Conservation (phyloP, 2,329 filamentous ascomycete genomes). For the Scedosporium apiospermum region DNA sequence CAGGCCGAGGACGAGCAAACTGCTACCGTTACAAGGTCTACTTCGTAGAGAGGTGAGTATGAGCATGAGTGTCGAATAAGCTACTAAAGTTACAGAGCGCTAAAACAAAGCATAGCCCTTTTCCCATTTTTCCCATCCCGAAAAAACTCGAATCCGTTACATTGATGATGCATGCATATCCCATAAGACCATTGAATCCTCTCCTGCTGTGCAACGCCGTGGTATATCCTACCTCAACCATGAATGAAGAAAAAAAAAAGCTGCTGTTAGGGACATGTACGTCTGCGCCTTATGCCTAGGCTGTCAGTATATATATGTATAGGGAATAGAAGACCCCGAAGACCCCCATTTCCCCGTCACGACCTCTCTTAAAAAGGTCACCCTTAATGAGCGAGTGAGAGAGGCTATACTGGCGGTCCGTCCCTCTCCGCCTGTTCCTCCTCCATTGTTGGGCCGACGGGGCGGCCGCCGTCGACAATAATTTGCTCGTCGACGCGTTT, state of each 20-base stretch:
- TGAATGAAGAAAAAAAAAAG: neutral
- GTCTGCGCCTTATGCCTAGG: neutral
- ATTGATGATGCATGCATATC: neutral
- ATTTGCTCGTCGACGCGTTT: slow-evolving; percentile 53
- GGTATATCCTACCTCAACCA: neutral
- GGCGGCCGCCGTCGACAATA: slow-evolving; percentile 52
- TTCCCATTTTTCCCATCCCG: neutral
- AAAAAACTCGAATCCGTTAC: neutral
- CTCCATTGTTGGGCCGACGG: slow-evolving; percentile 20
- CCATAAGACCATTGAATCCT: neutral
- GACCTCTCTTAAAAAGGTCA: neutral
- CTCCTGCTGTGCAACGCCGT: neutral
- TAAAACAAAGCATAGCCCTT: neutral
- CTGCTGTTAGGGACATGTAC: neutral
- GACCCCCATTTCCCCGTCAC: neutral
- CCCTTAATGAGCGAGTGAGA: neutral
- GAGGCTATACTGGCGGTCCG: neutral
- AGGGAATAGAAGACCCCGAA: neutral
- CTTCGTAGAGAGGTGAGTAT: too few species aligned
- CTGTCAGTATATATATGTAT: neutral
- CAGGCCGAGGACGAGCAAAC: too few species aligned
- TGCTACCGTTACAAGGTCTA: too few species aligned
- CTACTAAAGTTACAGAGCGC: neutral
- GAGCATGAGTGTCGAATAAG: too few species aligned
- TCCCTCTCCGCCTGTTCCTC: slow-evolving; percentile 2